Base-by-base conservation (phyloP, 164 flowering plant genomes). In the Brasenia schreberi region DNA sequence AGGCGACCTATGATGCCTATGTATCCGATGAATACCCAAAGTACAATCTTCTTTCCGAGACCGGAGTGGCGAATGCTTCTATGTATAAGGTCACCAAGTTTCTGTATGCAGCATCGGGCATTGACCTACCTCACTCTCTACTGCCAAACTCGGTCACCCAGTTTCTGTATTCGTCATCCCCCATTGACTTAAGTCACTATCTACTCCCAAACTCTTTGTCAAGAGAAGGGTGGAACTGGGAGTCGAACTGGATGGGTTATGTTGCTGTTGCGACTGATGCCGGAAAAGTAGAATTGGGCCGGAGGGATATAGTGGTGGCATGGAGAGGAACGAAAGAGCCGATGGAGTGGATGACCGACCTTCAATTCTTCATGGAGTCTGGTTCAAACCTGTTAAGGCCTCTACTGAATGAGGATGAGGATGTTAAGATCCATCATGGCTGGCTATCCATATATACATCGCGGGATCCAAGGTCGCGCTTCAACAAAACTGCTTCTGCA, bases 231-330 rank as follows among this genome's bases (percentile, higher is more conserved):
- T 77, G 80, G 80, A 49, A 68, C 12, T 68, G 65, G 64, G 82
- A 77, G 66, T 77, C 81, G 5, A 82, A 80, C 65, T 82, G 75
- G 74, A 82, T 82, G 18, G 85, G 85, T 49, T 80, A 71, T 10
- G 70, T 84, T 12, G 88, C 88, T 3, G 88, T 82, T 63, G 81
- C 82, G 12, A 82, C 83, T 0, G 85, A 84, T 62, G 83, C 82
- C 61, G 81, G 85, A 49, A 75, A 71, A 63, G 58, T 27, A 66
- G 64, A 52, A 42, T 70, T 68, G 75, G 82, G 64, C 74, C 82
- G 74, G 78, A 82, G 81, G 65, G 83, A 80, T 19, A 78, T 80
- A 67, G 68, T 82, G 73, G 63, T 82, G 43, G 74, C 77, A 14
- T 80, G 81, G 85, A 82, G 85, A 64, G 85, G 85, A 17, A 67